These are phyloP conservation scores for Entomortierella chlamydospora DNA, from an alignment of 192 early-diverging fungal species.

Conservation along the genomic window DNA sequence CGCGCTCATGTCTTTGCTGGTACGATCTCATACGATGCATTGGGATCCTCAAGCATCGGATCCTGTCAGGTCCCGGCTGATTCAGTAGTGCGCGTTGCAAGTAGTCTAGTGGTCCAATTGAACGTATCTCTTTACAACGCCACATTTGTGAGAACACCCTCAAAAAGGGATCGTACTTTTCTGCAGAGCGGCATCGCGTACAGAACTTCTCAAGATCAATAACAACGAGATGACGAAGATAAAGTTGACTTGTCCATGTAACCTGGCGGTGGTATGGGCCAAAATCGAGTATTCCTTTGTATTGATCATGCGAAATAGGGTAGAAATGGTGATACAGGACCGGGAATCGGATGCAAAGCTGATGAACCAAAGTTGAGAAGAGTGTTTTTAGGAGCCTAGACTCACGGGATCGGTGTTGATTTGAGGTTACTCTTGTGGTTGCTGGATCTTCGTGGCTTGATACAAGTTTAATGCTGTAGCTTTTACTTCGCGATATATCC, in stretches of 20 bases:
- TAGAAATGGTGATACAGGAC: not conserved
- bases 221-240: constrained; percentile 15
- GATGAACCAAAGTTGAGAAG: constrained; percentile 5
- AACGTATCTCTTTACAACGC: not conserved
- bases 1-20: constrained; percentile 22
- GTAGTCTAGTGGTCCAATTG: constrained; percentile 15
- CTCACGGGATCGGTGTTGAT: constrained; percentile 4
- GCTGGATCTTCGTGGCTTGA: not conserved
- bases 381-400: not conserved
- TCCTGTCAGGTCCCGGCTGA: constrained; percentile 14
- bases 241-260: constrained; percentile 13
- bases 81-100: constrained; percentile 29
- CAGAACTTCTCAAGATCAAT: constrained; percentile 27
- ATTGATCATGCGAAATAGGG: not conserved
- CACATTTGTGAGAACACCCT: not conserved
- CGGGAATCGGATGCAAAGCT: constrained; percentile 17
- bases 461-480: not conserved
- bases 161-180: not conserved
- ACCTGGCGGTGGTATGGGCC: not conserved
- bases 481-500: constrained; percentile 1
- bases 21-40: constrained; percentile 25
- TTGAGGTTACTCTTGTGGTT: not conserved
- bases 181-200: not conserved
- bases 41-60: constrained; percentile 27
- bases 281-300: too few species aligned